These are phyloP conservation scores for Gilbertella persicaria DNA, from an alignment of 371 early-diverging fungal species.

Conservation along the genomic window DNA sequence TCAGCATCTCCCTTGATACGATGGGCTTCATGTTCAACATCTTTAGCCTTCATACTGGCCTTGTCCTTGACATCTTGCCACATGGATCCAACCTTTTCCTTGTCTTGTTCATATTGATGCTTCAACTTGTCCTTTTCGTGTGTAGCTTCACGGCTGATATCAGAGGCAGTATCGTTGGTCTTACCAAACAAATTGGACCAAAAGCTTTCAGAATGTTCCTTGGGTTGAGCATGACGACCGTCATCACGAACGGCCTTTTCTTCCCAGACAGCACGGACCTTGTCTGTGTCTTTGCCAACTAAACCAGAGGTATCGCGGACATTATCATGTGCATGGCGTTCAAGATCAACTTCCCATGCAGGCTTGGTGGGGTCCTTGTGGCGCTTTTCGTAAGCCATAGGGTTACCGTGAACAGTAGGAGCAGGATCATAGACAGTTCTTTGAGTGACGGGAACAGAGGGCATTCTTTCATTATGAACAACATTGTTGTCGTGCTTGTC, in stretches of 20 bases:
- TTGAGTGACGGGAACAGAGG: neutral
- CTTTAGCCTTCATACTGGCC: constrained; percentile 1
- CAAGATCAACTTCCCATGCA: constrained; percentile 6
- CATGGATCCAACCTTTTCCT: neutral
- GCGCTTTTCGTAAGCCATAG: constrained; percentile 23
- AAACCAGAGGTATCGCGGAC: constrained; percentile 17
- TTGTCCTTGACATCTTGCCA: constrained; percentile 12
- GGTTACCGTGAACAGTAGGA: constrained; percentile 7
- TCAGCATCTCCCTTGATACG: constrained; percentile 10
- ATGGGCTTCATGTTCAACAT: constrained; percentile 12
- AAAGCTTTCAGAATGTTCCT: neutral
- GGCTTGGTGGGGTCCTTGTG: constrained; percentile 10
- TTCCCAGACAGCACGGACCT: constrained; percentile 20
- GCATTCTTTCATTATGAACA: neutral
- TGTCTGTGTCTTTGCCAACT: constrained; percentile 24
- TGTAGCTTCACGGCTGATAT: neutral
- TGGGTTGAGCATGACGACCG: neutral
- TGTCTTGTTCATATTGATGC: neutral
- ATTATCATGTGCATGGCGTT: constrained; percentile 14
- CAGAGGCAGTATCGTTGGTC: constrained; percentile 1
- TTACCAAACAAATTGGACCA: constrained; percentile 14
- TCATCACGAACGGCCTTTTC: constrained; percentile 6
- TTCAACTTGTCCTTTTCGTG: constrained; percentile 5
- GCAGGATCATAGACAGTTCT: neutral
- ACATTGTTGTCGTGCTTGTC: neutral